phyloP scores from a whole-genome alignment of 768 basidiomycete genomes.

The Boletus speciosus region DNA sequence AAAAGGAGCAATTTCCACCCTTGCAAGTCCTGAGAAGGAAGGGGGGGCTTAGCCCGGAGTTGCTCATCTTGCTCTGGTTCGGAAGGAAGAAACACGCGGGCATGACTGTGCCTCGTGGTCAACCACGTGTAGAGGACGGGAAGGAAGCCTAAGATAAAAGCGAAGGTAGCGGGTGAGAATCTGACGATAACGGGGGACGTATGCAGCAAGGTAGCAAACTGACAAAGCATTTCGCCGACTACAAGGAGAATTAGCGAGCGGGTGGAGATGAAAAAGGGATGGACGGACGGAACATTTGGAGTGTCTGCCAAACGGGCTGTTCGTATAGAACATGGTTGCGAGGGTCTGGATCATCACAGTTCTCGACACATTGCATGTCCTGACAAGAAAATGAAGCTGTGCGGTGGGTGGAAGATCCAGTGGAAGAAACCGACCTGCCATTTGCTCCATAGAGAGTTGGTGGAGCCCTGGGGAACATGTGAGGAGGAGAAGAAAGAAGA shows the following conservation, averaged over 20 bases:
- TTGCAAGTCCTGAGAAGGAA: conserved; percentile 43
- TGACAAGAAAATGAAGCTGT: conserved; percentile 24
- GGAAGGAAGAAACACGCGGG: conserved; percentile 53
- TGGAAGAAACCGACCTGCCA: conserved; percentile 56
- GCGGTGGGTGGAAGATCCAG: neutral
- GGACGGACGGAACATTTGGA: conserved; percentile 83
- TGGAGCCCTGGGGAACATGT: conserved; percentile 53
- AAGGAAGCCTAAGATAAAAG: conserved; percentile 63
- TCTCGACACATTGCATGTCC: conserved; percentile 99
- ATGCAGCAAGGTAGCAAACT: conserved; percentile 34
- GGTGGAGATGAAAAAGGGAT: conserved; percentile 12
- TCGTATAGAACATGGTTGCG: conserved; percentile 72
- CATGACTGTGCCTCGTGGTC: conserved; percentile 40
- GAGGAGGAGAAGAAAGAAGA: neutral
- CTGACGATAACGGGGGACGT: conserved; percentile 12
- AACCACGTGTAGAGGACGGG: conserved; percentile 76
- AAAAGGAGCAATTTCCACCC: conserved; percentile 74
- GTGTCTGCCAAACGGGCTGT: conserved; percentile 91
- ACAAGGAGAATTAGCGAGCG: conserved; percentile 35
- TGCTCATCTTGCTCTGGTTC: conserved; percentile 46
- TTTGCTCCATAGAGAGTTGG: conserved; percentile 79
- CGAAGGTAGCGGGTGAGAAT: conserved; percentile 14
- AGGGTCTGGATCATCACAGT: conserved; percentile 70
- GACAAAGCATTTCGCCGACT: conserved; percentile 95
- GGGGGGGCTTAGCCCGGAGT: conserved; percentile 31